Base-by-base conservation (phyloP, 2,329 filamentous ascomycete species). In the Truncatella angustata region DNA sequence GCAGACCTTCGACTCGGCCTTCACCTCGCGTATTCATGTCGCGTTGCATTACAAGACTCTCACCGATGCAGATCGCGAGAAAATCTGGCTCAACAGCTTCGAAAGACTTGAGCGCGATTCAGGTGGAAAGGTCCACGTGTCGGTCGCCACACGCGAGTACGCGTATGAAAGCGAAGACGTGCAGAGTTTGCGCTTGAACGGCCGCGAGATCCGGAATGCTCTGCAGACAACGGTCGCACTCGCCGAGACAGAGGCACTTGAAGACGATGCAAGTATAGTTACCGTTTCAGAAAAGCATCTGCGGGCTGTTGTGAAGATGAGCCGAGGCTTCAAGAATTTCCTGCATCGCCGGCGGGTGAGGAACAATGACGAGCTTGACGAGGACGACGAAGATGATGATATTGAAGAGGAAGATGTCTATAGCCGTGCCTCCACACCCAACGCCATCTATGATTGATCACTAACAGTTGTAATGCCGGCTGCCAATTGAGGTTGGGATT, bases 21-120 rank as follows among this genome's bases (percentile, higher is more conserved):
- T 79, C 56, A 72, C 74, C 34, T 74, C 70, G 44, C 73, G 76
- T 35, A 77, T 79, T 52, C 75, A 79, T 58, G 73, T 79, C 2
- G 73, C 74, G 5, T 66, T 79, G 42, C 73, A 77, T 63, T 78
- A 77, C 60, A 65, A 65, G 50, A 62, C 68, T 32, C 68, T 78
- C 2, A 63, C 59, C 9, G 65, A 74, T 49, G 65, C 67, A 34
- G 70, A 77, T 57, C 70, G 75, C 39, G 69, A 50, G 47, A 26
- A 32, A n/a, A 18, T 50, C 26, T 50, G 35, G 21, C 12, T 42
- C n/a, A 40, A 73, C 58, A 71, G 73, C 59, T 76, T 78, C 58
- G 74, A 76, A 55, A 70, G 74, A 9, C 61, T 78, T 23, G 66
- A 70, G 58, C 66, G 69, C 48, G 75, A 77, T 58, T 70, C 69